Conservation (phyloP, 2,329 filamentous ascomycete species). For the Pseudovirgaria hyperparasitica region DNA sequence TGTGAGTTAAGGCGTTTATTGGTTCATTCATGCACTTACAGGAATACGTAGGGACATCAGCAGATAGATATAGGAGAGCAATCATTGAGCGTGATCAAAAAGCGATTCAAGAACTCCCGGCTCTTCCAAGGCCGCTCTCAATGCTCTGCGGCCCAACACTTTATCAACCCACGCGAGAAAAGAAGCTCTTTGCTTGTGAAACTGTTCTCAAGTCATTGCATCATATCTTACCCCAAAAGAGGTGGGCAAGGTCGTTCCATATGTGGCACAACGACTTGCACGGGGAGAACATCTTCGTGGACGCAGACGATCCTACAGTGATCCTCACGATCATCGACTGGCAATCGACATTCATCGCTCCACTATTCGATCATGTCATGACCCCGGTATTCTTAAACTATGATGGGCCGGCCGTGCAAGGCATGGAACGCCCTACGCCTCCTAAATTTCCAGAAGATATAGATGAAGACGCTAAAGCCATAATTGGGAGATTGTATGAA, state of each 20-base stretch:
- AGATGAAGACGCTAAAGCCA: slow-evolving; percentile 9
- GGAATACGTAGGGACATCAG: slow-evolving; percentile 4
- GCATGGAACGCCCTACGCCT: slow-evolving; percentile 15
- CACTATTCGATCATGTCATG: slow-evolving; percentile 8
- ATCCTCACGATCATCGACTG: slow-evolving; percentile 17
- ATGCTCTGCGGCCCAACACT: slow-evolving; percentile 6
- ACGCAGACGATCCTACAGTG: slow-evolving; percentile 8
- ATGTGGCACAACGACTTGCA: slow-evolving; percentile 25
- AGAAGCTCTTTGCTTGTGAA: slow-evolving; percentile 6
- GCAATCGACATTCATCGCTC: slow-evolving; percentile 10
- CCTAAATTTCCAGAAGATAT: slow-evolving; percentile 12
- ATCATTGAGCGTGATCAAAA: slow-evolving; percentile 5
- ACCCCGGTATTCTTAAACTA: slow-evolving; percentile 8
- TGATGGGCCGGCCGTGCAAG: slow-evolving; percentile 8
- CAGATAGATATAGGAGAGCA: slow-evolving; percentile 5
- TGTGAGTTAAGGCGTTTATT: slow-evolving; percentile 2
- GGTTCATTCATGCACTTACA: slow-evolving; percentile 2
- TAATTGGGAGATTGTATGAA: slow-evolving; percentile 13
- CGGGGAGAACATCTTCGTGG: slow-evolving; percentile 11
- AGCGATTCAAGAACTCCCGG: slow-evolving; percentile 2
- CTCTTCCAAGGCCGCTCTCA: slow-evolving; percentile 4
- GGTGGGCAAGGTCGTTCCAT: slow-evolving; percentile 7
- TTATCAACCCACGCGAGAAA: slow-evolving; percentile 5
- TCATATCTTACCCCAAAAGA: slow-evolving; percentile 6
- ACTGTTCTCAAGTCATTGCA: slow-evolving; percentile 3